Evolutionary conservation across 2,329 filamentous ascomycete genomes (phyloP).

Genomic region (Colletotrichum trifolii): DNA sequence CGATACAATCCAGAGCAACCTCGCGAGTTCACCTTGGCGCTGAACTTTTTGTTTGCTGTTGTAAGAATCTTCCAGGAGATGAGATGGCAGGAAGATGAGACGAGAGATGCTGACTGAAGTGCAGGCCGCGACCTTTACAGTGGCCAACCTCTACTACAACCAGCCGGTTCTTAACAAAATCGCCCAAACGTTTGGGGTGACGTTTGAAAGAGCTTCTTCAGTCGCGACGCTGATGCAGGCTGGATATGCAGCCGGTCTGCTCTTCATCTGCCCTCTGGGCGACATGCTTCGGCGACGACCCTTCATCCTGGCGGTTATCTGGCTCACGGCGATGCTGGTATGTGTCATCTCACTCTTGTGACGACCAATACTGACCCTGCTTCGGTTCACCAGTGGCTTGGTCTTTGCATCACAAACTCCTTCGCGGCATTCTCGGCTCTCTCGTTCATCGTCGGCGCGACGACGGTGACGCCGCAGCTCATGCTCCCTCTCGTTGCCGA

Average conservation of each 20-base stretch:
- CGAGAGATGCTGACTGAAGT: neutral
- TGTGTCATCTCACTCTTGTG: constrained; percentile 41
- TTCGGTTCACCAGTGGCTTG: constrained; percentile 65
- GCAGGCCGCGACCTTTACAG: constrained; percentile 71
- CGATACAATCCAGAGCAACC: constrained; percentile 75
- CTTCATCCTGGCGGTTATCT: constrained; percentile 75
- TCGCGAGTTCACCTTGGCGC: constrained; percentile 72
- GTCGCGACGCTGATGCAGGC: constrained; percentile 84
- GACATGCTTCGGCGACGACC: constrained; percentile 75
- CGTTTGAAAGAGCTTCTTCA: constrained; percentile 72
- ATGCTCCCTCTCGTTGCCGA: constrained; percentile 87
- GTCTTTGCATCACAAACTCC: constrained; percentile 74
- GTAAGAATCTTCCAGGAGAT: constrained; percentile 47
- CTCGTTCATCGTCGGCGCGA: constrained; percentile 79
- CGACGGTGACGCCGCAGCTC: constrained; percentile 81
- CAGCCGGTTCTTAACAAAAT: constrained; percentile 83
- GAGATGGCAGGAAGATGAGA: neutral
- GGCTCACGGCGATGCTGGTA: constrained; percentile 76
- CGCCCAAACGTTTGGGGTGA: constrained; percentile 76
- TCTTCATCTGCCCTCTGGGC: constrained; percentile 81
- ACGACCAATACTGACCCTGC: neutral
- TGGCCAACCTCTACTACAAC: constrained; percentile 85
- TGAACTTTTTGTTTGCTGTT: constrained; percentile 78
- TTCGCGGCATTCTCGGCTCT: constrained; percentile 75
- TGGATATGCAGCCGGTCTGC: constrained; percentile 78